phyloP scores from a whole-genome alignment of 148 eudicot species.

The Nyssa sinensis region DNA sequence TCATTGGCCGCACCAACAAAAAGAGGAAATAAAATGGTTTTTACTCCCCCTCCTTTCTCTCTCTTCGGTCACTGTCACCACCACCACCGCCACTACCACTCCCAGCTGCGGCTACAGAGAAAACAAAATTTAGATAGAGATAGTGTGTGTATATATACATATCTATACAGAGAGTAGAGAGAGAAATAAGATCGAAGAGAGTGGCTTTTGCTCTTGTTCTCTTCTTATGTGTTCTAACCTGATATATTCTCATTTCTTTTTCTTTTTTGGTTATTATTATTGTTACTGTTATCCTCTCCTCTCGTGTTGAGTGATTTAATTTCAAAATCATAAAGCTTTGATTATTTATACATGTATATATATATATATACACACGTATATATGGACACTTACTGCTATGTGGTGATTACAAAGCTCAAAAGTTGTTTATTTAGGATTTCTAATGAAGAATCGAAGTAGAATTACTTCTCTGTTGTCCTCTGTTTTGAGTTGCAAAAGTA shows the following conservation, averaged over 20 bases:
- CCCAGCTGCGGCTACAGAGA: neutral
- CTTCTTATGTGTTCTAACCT: neutral
- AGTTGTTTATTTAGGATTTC: neutral
- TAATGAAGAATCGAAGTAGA: neutral
- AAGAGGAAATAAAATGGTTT: neutral
- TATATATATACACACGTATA: neutral
- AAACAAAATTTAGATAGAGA: neutral
- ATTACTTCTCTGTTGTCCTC: neutral
- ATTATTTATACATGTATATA: neutral
- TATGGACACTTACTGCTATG: too few species aligned
- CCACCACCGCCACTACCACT: constrained; percentile 7
- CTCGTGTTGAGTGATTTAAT: neutral
- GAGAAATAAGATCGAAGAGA: constrained; percentile 6
- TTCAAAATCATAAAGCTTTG: neutral
- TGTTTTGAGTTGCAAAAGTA: neutral
- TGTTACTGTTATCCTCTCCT: neutral
- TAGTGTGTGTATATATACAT: neutral
- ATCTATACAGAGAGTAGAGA: neutral
- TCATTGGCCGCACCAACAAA: constrained; percentile 2
- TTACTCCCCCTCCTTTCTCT: neutral
- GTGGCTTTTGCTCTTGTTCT: neutral
- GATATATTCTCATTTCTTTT: neutral
- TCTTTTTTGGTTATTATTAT: neutral
- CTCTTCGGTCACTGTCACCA: neutral
- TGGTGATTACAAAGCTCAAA: too few species aligned